These are phyloP conservation scores for Thyridium curvatum DNA, from an alignment of 2,329 filamentous ascomycete genomes.

Conservation along the genomic window DNA sequence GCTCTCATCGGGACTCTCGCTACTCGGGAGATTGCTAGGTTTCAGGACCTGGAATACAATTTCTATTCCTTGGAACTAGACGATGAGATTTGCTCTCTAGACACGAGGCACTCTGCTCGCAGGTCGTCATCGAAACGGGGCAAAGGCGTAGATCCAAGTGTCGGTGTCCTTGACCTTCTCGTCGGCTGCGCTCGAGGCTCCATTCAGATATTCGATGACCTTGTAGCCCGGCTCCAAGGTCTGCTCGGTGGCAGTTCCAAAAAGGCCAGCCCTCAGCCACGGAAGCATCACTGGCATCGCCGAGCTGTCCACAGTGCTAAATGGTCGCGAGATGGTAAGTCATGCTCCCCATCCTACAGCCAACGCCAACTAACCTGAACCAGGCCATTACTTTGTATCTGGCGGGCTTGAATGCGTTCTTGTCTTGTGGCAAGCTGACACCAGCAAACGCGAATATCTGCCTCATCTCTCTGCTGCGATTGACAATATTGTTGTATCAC, in stretches of 20 bases:
- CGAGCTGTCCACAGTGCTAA: conserved; percentile 77
- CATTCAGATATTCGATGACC: conserved; percentile 76
- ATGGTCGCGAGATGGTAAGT: conserved; percentile 83
- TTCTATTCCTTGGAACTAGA: conserved; percentile 53
- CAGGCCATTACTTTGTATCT: conserved; percentile 89
- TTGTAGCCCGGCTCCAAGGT: conserved; percentile 52
- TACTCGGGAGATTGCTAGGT: conserved; percentile 18
- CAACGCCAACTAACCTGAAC: conserved; percentile 6
- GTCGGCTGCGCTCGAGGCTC: conserved; percentile 71
- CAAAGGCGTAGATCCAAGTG: conserved; percentile 14
- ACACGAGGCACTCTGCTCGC: conserved; percentile 44
- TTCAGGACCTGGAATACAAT: conserved; percentile 44
- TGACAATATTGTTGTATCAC: conserved; percentile 77
- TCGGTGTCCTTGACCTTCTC: conserved; percentile 59
- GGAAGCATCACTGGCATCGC: conserved; percentile 87
- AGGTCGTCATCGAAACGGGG: conserved; percentile 15
- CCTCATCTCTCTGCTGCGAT: conserved; percentile 87
- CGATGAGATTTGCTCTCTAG: conserved; percentile 61
- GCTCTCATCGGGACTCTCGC: conserved; percentile 54
- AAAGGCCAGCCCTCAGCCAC: conserved; percentile 47
- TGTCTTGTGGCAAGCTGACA: conserved; percentile 90
- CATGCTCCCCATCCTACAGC: conserved; percentile 2
- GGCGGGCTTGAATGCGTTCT: conserved; percentile 86
- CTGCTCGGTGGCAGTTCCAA: conserved; percentile 29
- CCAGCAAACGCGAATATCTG: conserved; percentile 71